phyloP scores from a whole-genome alignment of 768 basidiomycete genomes.

The Leucocoprinus sp. region DNA sequence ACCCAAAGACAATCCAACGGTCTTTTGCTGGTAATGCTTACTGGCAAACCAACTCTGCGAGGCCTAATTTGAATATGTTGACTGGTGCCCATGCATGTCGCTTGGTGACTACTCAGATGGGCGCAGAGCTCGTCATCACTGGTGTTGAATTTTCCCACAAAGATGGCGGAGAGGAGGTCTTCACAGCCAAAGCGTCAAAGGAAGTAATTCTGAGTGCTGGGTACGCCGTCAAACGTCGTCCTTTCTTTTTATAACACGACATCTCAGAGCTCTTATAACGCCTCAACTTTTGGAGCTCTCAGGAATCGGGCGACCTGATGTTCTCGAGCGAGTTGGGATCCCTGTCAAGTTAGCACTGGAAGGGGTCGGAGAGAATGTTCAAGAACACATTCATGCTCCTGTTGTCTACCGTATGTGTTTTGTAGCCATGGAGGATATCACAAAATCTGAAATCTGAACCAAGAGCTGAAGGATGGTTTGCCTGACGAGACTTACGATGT shows the following conservation, averaged over 20 bases:
- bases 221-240: neutral
- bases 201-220: conserved; percentile 14
- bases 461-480: neutral
- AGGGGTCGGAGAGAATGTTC: conserved; percentile 15
- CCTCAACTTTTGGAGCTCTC: conserved; percentile 16
- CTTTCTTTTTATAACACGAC: too few species aligned
- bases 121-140: conserved; percentile 6
- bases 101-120: neutral
- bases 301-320: conserved; percentile 12
- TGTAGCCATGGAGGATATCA: neutral
- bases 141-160: conserved; percentile 9
- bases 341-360: conserved; percentile 13
- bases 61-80: conserved; percentile 14
- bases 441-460: neutral
- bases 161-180: neutral
- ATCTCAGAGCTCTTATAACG: conserved; percentile 12
- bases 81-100: neutral
- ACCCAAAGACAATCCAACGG: conserved; percentile 10
- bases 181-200: conserved; percentile 1
- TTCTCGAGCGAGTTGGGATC: conserved; percentile 11
- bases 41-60: conserved; percentile 8
- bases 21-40: conserved; percentile 9
- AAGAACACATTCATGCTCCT: conserved; percentile 10
- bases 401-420: neutral
- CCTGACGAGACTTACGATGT: neutral